phyloP scores from a whole-genome alignment of 2,329 filamentous ascomycete species.

The Botrytis squamosa region DNA sequence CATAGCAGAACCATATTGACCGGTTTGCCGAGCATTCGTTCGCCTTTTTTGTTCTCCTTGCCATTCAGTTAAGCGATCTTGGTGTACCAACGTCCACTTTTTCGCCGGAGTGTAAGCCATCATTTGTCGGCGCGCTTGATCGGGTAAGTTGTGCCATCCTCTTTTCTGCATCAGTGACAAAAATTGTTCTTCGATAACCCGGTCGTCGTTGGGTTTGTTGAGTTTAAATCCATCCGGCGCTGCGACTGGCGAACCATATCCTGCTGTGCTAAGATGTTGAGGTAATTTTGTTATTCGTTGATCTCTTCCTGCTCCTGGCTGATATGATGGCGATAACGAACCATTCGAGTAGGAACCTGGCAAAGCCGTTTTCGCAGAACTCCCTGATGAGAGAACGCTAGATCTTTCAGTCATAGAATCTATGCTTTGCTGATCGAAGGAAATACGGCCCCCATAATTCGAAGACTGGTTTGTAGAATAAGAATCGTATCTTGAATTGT shows the following conservation, averaged over 20 bases:
- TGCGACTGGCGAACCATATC: conserved; percentile 28
- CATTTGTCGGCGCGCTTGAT: conserved; percentile 94
- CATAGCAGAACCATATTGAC: conserved; percentile 65
- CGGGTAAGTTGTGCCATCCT: conserved; percentile 94
- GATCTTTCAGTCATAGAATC: conserved; percentile 59
- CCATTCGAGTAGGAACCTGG: conserved; percentile 57
- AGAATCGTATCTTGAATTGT: conserved; percentile 63
- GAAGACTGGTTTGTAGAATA: conserved; percentile 47
- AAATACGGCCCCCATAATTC: conserved; percentile 42
- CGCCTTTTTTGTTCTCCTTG: conserved; percentile 91
- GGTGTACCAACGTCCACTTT: conserved; percentile 96
- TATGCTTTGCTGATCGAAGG: conserved; percentile 64
- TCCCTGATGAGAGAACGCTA: conserved; percentile 54
- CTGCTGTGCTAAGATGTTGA: conserved; percentile 32
- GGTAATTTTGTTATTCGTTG: conserved; percentile 56
- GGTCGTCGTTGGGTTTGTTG: conserved; percentile 74
- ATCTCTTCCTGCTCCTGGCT: conserved; percentile 42
- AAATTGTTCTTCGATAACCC: conserved; percentile 87
- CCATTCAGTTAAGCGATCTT: conserved; percentile 89
- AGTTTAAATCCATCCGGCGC: conserved; percentile 53
- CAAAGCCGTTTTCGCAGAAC: conserved; percentile 53
- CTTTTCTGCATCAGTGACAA: conserved; percentile 93
- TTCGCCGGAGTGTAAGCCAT: conserved; percentile 89
- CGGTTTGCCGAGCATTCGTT: conserved; percentile 68
- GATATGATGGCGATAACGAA: conserved; percentile 42